Conservation (phyloP, 345 rosid species). For the Salix brachista region DNA sequence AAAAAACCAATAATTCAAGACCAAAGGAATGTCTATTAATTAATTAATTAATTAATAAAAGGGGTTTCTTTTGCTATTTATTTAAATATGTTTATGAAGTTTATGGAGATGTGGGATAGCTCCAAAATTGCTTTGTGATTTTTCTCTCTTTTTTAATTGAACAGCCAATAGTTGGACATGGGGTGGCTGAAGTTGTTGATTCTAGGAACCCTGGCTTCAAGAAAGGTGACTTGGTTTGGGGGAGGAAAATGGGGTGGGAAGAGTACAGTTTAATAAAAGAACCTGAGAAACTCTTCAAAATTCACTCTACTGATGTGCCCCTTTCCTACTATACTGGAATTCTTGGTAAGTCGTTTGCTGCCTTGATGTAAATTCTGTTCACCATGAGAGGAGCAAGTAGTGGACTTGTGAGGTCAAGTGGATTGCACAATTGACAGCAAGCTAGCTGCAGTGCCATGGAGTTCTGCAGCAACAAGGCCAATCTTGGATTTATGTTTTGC, state of each 20-base stretch:
- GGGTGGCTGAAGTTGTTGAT: constrained; percentile 29
- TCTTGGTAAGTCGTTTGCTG: constrained; percentile 9
- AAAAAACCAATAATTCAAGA: too few species aligned
- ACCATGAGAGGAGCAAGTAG: background rate
- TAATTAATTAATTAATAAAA: too few species aligned
- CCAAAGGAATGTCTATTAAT: too few species aligned
- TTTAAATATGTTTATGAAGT: background rate
- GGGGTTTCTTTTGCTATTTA: too few species aligned
- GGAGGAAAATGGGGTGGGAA: constrained; percentile 27
- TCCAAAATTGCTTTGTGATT: background rate
- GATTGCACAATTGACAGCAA: too few species aligned
- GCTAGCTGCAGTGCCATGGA: too few species aligned
- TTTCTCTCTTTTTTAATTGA: too few species aligned
- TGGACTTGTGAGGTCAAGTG: background rate
- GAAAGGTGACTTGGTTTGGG: constrained; percentile 32
- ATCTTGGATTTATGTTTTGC: too few species aligned
- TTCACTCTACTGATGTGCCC: constrained; percentile 23
- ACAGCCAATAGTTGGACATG: constrained; percentile 22
- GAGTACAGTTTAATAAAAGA: constrained; percentile 21
- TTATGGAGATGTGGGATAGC: background rate
- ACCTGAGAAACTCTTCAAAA: constrained; percentile 18
- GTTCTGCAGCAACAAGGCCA: too few species aligned
- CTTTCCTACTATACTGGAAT: constrained; percentile 27
- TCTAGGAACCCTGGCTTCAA: constrained; percentile 16
- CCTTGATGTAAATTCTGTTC: background rate